Base-by-base conservation (phyloP, 1,284 basidiomycete genomes). In the Rhodotorula glutinis region DNA sequence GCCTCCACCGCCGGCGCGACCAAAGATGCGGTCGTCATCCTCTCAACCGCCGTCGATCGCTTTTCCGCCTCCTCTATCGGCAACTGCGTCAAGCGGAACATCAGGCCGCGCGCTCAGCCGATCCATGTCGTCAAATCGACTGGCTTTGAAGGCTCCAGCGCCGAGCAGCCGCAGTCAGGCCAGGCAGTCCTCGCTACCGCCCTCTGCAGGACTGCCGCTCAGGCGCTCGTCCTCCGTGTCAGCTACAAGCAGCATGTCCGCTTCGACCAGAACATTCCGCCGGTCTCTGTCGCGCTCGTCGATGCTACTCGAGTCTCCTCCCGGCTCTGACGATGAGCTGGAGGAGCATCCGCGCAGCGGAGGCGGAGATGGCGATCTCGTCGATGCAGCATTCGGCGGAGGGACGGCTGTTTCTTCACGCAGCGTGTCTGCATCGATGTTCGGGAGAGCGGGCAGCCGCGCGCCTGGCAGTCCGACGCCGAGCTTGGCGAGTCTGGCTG, bases 401-500 rank as follows among this genome's bases (percentile, higher is more conserved):
- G 53, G 25, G 2, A 33, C 21, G 25, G 23, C n/a, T 14, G 55
- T 30, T 23, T 54, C 55, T 16, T 14, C 51, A 30, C 51, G n/a
- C 51, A 21, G 43, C 43, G 17, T 44, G 43, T 44, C 43, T 4
- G 43, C 7, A 14, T n/a, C 40, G 38, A 40, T n/a, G 13, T 7
- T n/a, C 11, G 10, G 27, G 7, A 21, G 57, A 23, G 14, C 5
- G 9, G 57, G 23, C 2, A 52, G 49, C 16, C 49, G 56, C n/a
- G 62, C 55, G 3, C 62, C 62, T 4, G 25, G n/a, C 13, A 58
- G 56, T 52, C 70, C 70, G 27, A 66, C 66, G 23, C 59, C 51
- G 17, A 60, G 57, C 2, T 10, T 71, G 14, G 62, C 57, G 41
- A 58, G 40, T 43, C 46, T 29, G 13, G 49, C 49, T 3, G 25